Conservation (phyloP, 2,329 filamentous ascomycete species). For the Calycina herbarum region DNA sequence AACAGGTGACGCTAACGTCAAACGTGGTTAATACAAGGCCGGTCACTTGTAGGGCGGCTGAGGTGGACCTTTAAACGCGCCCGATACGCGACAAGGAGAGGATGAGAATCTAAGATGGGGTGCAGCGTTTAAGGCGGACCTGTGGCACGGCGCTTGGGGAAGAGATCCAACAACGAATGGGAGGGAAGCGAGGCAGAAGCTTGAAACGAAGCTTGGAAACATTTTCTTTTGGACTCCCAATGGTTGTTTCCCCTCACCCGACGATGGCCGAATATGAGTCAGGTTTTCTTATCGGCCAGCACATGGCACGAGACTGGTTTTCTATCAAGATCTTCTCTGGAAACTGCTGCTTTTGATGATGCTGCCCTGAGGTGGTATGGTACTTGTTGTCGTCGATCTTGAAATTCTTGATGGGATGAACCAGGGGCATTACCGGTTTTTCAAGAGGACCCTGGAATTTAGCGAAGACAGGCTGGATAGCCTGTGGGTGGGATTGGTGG, state of each 20-base stretch:
- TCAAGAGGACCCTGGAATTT: not conserved
- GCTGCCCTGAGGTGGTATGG: not conserved
- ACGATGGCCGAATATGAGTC: not conserved
- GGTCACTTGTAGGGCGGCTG: not conserved
- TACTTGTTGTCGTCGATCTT: not conserved
- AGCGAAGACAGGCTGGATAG: not conserved
- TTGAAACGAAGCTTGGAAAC: slow-evolving; percentile 7
- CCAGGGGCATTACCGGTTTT: not conserved
- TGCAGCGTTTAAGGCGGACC: slow-evolving; percentile 3
- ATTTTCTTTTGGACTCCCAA: no score
- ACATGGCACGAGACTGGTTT: not conserved
- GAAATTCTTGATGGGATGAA: not conserved
- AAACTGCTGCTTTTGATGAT: not conserved
- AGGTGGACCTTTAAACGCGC: not conserved
- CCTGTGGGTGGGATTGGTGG: not conserved
- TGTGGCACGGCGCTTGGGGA: slow-evolving; percentile 12
- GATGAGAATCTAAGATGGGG: not conserved
- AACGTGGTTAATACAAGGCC: not conserved
- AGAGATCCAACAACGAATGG: not conserved
- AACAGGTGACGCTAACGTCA: not conserved
- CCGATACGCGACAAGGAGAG: not conserved
- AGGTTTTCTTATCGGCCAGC: not conserved
- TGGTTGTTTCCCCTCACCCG: not conserved
- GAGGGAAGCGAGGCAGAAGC: not conserved
- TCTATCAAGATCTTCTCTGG: not conserved